Conservation (phyloP, 2,329 filamentous ascomycete genomes). For the Verticillium albo-atrum region DNA sequence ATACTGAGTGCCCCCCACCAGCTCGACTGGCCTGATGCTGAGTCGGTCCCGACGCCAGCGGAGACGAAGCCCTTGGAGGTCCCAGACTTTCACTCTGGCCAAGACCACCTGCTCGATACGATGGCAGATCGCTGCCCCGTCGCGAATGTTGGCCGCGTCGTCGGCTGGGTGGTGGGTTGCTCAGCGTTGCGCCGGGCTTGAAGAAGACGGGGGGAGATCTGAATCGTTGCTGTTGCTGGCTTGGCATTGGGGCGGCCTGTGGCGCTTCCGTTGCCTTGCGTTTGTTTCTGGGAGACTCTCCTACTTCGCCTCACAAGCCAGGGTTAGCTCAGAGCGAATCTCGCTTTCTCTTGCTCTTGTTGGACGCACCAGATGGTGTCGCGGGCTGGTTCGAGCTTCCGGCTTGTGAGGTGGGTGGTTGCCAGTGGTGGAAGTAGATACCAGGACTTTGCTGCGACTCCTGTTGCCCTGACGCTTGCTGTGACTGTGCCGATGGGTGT, state of each 20-base stretch:
- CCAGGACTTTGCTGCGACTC: conserved; percentile 66
- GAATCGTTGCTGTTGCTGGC: conserved; percentile 39
- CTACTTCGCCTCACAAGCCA: conserved; percentile 36
- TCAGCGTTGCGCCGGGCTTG: not conserved
- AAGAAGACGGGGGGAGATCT: conserved; percentile 37
- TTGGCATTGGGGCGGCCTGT: conserved; percentile 37
- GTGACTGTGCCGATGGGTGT: conserved; percentile 46
- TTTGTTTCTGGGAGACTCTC: conserved; percentile 73
- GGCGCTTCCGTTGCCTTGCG: conserved; percentile 66
- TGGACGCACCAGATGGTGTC: conserved; percentile 71
- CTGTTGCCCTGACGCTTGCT: conserved; percentile 51
- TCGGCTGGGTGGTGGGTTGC: conserved; percentile 16
- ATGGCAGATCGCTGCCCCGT: conserved; percentile 60
- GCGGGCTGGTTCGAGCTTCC: conserved; percentile 61
- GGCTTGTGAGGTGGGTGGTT: conserved; percentile 67
- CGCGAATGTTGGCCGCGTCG: conserved; percentile 58
- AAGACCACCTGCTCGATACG: conserved; percentile 37
- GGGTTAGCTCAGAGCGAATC: conserved; percentile 36
- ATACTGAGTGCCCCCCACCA: conserved; percentile 31
- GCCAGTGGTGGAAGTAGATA: conserved; percentile 92
- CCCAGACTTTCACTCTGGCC: conserved; percentile 27
- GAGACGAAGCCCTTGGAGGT: conserved; percentile 29
- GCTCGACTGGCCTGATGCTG: conserved; percentile 16
- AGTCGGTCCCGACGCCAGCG: conserved; percentile 20
- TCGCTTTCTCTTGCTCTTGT: conserved; percentile 41